phyloP scores from a whole-genome alignment of 2,329 filamentous ascomycete species.

The Claviceps spartinae region DNA sequence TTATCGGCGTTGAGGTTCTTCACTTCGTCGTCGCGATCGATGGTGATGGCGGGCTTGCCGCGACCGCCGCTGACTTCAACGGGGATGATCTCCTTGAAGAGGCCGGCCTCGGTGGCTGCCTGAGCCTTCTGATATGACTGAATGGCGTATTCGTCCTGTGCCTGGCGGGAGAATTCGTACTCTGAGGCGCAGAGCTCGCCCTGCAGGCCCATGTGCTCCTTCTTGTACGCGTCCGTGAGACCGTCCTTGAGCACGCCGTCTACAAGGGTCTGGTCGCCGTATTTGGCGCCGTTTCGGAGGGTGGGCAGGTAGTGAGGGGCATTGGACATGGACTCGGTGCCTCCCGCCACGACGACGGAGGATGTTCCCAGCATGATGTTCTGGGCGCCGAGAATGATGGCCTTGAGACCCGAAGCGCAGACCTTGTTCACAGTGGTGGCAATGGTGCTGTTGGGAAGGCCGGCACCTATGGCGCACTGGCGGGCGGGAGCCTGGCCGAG shows the following conservation, averaged over 20 bases:
- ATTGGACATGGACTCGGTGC: slow-evolving; percentile 98
- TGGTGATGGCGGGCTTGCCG: slow-evolving; percentile 70
- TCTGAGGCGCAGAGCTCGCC: slow-evolving; percentile 86
- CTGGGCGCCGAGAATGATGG: slow-evolving; percentile 85
- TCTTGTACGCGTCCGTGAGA: slow-evolving; percentile 85
- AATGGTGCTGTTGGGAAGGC: slow-evolving; percentile 65
- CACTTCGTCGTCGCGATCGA: slow-evolving; percentile 86
- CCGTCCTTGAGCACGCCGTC: slow-evolving; percentile 93
- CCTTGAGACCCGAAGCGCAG: slow-evolving; percentile 89
- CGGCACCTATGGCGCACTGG: slow-evolving; percentile 82
- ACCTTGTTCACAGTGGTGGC: slow-evolving; percentile 98
- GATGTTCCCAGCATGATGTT: slow-evolving; percentile 96
- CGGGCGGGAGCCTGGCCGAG: slow-evolving; percentile 92
- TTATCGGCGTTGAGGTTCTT: slow-evolving; percentile 85
- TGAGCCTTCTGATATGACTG: slow-evolving; percentile 89
- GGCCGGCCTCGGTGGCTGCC: slow-evolving; percentile 65
- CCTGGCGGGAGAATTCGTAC: slow-evolving; percentile 65
- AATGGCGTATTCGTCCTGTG: slow-evolving; percentile 94
- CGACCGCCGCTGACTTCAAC: slow-evolving; percentile 78
- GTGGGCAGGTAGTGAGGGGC: slow-evolving; percentile 86
- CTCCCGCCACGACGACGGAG: slow-evolving; percentile 82
- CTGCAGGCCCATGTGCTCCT: slow-evolving; percentile 91
- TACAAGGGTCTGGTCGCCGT: slow-evolving; percentile 76
- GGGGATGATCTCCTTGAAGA: slow-evolving; percentile 82
- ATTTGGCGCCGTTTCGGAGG: slow-evolving; percentile 80